Conservation (phyloP, 805 yeast genomes). For the Hanseniaspora thailandica region DNA sequence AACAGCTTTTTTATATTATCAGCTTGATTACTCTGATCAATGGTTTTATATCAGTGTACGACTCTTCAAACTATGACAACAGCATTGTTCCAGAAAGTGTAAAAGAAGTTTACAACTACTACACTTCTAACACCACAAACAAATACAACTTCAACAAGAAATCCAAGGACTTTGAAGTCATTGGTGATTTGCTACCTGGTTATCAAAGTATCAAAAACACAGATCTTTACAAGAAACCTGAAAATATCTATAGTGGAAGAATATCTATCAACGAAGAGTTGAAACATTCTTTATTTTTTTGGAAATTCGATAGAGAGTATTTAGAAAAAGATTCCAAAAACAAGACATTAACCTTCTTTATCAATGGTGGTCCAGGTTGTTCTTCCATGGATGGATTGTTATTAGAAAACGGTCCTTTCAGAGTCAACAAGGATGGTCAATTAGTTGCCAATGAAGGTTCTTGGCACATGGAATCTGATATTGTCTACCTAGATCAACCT, state of each 20-base stretch:
- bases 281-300: constrained; percentile 54
- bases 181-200: constrained; percentile 26
- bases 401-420: constrained; percentile 82
- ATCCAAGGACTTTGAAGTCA: constrained; percentile 20
- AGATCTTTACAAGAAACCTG: constrained; percentile 29
- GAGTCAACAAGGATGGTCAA: constrained; percentile 39
- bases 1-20: background rate
- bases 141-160: background rate
- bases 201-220: constrained; percentile 20
- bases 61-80: constrained; percentile 1
- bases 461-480: constrained; percentile 71
- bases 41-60: background rate
- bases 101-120: background rate
- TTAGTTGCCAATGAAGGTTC: constrained; percentile 56
- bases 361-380: constrained; percentile 98
- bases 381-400: constrained; percentile 96
- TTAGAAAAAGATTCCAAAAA: constrained; percentile 20
- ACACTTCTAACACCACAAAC: background rate
- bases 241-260: constrained; percentile 53
- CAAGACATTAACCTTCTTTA: constrained; percentile 61
- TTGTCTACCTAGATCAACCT: constrained; percentile 88
- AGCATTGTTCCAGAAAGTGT: background rate
- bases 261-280: constrained; percentile 43
- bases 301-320: constrained; percentile 42
- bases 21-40: background rate